Conservation (phyloP, 768 basidiomycete genomes). For the Infundibulicybe gibba region DNA sequence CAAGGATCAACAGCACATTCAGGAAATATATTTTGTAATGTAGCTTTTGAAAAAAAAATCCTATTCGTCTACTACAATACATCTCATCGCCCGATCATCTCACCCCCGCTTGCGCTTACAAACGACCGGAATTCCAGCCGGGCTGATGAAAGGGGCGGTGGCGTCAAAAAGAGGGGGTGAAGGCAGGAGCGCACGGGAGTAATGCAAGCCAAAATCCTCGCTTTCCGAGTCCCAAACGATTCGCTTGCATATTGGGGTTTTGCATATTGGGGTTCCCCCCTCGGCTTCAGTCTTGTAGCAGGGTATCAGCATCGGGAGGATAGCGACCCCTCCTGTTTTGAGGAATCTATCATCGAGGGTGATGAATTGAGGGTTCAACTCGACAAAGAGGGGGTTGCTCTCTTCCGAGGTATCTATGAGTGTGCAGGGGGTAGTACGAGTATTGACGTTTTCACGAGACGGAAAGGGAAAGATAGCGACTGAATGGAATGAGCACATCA, state of each 20-base stretch:
- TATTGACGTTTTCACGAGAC: neutral
- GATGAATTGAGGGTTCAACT: neutral
- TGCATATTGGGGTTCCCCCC: slow-evolving; percentile 36
- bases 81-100: too few species aligned
- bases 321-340: slow-evolving; percentile 50
- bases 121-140: too few species aligned
- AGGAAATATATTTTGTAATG: too few species aligned
- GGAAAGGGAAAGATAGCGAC: slow-evolving; percentile 24
- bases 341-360: slow-evolving; percentile 30
- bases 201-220: slow-evolving; percentile 34
- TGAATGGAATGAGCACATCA: slow-evolving; percentile 55
- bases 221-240: slow-evolving; percentile 42
- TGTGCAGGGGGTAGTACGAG: slow-evolving; percentile 6
- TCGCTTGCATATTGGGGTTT: slow-evolving; percentile 43
- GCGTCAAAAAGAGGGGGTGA: neutral
- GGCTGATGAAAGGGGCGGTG: too few species aligned
- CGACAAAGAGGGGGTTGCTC: slow-evolving; percentile 20
- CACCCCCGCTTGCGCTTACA: too few species aligned
- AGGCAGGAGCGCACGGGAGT: slow-evolving; percentile 40
- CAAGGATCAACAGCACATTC: too few species aligned
- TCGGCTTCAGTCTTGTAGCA: slow-evolving; percentile 44
- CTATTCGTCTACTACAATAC: too few species aligned
- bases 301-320: slow-evolving; percentile 44
- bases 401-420: slow-evolving; percentile 43
- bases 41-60: too few species aligned